Evolutionary conservation across 1,284 basidiomycete genomes (phyloP).

Genomic region (Tremellales sp.): DNA sequence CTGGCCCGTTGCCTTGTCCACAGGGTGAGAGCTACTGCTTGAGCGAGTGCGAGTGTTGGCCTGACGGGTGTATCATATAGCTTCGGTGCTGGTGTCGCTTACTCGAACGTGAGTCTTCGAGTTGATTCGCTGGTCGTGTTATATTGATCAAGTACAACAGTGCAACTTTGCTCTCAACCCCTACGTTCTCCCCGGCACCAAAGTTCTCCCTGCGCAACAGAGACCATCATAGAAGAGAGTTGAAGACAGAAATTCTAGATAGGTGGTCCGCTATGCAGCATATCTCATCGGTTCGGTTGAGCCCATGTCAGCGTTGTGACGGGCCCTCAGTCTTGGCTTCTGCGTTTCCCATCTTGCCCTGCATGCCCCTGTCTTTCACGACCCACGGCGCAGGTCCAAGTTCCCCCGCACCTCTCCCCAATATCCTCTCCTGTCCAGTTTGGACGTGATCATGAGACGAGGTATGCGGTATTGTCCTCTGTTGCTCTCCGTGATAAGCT

Average conservation of each 20-base stretch:
- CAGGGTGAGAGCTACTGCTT: slow-evolving; percentile 70
- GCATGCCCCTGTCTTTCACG: slow-evolving; percentile 17
- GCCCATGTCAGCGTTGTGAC: background rate
- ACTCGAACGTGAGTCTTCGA: slow-evolving; percentile 54
- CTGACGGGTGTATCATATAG: slow-evolving; percentile 19
- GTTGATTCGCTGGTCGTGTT: background rate
- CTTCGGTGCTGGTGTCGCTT: slow-evolving; percentile 65
- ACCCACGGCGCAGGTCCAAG: slow-evolving; percentile 35
- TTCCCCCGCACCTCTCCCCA: slow-evolving; percentile 17
- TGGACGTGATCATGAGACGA: slow-evolving; percentile 6
- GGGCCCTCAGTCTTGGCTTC: background rate
- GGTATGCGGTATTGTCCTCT: slow-evolving; percentile 30
- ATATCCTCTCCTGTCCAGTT: slow-evolving; percentile 11
- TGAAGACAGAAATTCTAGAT: background rate
- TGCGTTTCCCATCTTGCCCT: background rate
- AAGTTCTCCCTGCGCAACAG: slow-evolving; percentile 57
- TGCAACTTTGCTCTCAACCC: slow-evolving; percentile 97
- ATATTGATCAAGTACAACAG: slow-evolving; percentile 46
- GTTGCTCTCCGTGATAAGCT: slow-evolving; percentile 44
- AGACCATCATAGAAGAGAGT: background rate
- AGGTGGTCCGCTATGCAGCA: background rate
- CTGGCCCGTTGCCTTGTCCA: slow-evolving; percentile 91
- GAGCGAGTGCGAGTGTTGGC: background rate
- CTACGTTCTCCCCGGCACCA: slow-evolving; percentile 83
- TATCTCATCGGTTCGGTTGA: background rate